phyloP scores from a whole-genome alignment of 257 asterid genomes.

The Sherardia arvensis region DNA sequence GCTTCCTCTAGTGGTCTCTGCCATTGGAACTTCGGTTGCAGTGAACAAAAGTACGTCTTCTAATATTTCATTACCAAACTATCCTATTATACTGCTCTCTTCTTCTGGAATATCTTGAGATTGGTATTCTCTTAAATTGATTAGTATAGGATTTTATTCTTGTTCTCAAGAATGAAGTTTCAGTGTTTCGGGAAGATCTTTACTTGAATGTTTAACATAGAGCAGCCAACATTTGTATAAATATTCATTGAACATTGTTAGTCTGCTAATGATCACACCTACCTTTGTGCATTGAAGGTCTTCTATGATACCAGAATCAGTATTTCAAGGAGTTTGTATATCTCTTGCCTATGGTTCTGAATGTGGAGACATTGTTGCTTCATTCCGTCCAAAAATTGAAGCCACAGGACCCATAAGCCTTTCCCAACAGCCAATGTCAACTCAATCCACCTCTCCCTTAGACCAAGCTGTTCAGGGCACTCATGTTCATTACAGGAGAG shows the following conservation, averaged over 20 bases:
- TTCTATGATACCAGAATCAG: slow-evolving; percentile 55
- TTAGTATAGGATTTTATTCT: not conserved
- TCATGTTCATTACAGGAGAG: slow-evolving; percentile 50
- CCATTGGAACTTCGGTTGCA: slow-evolving; percentile 63
- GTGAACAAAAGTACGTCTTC: slow-evolving; percentile 36
- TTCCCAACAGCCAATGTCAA: slow-evolving; percentile 35
- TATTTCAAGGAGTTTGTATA: slow-evolving; percentile 75
- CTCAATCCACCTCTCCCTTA: slow-evolving; percentile 24
- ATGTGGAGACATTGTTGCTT: slow-evolving; percentile 58
- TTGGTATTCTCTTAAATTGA: not conserved
- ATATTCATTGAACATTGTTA: not conserved
- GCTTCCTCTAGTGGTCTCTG: slow-evolving; percentile 91
- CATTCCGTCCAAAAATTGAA: slow-evolving; percentile 85
- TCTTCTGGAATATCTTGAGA: not conserved
- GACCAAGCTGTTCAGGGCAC: slow-evolving; percentile 49
- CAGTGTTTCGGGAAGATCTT: not conserved
- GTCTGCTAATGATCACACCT: not conserved
- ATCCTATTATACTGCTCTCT: not conserved
- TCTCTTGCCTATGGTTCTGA: slow-evolving; percentile 59
- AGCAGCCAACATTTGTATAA: not conserved
- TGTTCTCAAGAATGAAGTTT: not conserved
- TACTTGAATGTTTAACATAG: not conserved
- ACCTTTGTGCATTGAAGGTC: slow-evolving; percentile 36
- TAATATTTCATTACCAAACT: not conserved
- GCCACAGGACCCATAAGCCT: slow-evolving; percentile 17